These are phyloP conservation scores for Kodamaea sp. DNA, from an alignment of 1,139 yeast species.

Conservation along the genomic window DNA sequence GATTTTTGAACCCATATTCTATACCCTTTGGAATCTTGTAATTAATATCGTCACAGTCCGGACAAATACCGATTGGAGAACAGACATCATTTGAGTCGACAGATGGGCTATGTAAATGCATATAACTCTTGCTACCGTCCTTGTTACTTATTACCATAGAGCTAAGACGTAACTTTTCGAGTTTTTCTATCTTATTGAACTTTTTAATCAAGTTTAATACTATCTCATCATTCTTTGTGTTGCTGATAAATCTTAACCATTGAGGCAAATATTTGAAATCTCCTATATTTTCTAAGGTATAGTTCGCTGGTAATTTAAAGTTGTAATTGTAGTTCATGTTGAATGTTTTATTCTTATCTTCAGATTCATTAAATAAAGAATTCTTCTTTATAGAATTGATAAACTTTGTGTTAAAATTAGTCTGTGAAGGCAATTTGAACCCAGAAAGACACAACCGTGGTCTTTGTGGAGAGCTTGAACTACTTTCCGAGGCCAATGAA, in stretches of 20 bases:
- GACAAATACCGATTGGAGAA: conserved; percentile 43
- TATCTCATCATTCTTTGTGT: conserved; percentile 22
- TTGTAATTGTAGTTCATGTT: conserved; percentile 29
- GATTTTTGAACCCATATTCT: conserved; percentile 43
- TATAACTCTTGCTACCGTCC: conserved; percentile 3
- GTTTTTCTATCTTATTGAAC: conserved; percentile 46
- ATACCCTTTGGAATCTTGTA: conserved; percentile 54
- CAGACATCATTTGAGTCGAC: conserved; percentile 25
- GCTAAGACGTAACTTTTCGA: conserved; percentile 48
- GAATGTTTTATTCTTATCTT: not conserved
- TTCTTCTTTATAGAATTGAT: conserved; percentile 22
- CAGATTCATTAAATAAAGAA: conserved; percentile 10
- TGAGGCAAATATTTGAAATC: conserved; percentile 32
- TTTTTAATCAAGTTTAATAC: conserved; percentile 33
- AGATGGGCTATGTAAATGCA: conserved; percentile 9
- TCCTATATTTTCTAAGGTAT: conserved; percentile 14
- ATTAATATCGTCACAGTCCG: conserved; percentile 38
- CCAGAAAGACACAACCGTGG: conserved; percentile 14
- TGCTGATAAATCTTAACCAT: conserved; percentile 43
- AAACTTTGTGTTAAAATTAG: conserved; percentile 19
- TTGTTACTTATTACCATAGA: conserved; percentile 13
- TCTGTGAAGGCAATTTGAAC: conserved; percentile 23
- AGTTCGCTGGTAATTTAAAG: conserved; percentile 33
- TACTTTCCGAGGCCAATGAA: not conserved
- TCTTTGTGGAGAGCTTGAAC: conserved; percentile 2